A percentile compares a stretch with the other conserved stretches of the same genome.
Conservation (phyloP, 2,329 filamentous ascomycete genomes). For the Diplodia scrobiculata region DNA sequence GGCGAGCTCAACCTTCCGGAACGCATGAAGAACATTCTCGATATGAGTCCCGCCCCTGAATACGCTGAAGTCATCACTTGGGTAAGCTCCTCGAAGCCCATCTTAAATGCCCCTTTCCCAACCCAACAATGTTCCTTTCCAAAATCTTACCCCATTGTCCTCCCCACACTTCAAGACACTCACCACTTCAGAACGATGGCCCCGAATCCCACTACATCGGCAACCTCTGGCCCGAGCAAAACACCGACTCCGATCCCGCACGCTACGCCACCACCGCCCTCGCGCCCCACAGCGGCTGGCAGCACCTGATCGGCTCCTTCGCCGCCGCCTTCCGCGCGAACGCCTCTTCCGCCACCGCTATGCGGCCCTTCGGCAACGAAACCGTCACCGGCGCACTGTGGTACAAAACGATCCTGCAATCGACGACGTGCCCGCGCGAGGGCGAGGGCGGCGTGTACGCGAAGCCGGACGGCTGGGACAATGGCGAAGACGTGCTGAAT, state of each 20-base stretch:
- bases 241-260: conserved; percentile 30
- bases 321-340: conserved; percentile 42
- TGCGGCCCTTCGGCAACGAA: not conserved
- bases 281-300: conserved; percentile 42
- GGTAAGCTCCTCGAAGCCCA: not conserved
- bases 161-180: not conserved
- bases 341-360: not conserved
- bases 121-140: not conserved
- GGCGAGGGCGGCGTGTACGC: conserved; percentile 11
- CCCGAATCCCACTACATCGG: conserved; percentile 47
- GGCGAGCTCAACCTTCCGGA: conserved; percentile 43
- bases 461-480: conserved; percentile 9
- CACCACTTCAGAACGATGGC: conserved; percentile 37
- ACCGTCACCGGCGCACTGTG: conserved; percentile 9
- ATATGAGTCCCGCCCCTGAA: conserved; percentile 36
- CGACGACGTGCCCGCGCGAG: conserved; percentile 4
- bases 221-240: conserved; percentile 40
- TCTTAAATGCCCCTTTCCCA: not conserved
- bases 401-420: conserved; percentile 19
- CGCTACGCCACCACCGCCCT: conserved; percentile 38
- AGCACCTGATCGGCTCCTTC: conserved; percentile 43
- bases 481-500: conserved; percentile 4
- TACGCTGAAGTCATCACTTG: conserved; percentile 44
- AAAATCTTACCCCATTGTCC: not conserved
- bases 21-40: conserved; percentile 44